phyloP scores from a whole-genome alignment of 2,329 filamentous ascomycete species.

The Aspergillus clavatus region DNA sequence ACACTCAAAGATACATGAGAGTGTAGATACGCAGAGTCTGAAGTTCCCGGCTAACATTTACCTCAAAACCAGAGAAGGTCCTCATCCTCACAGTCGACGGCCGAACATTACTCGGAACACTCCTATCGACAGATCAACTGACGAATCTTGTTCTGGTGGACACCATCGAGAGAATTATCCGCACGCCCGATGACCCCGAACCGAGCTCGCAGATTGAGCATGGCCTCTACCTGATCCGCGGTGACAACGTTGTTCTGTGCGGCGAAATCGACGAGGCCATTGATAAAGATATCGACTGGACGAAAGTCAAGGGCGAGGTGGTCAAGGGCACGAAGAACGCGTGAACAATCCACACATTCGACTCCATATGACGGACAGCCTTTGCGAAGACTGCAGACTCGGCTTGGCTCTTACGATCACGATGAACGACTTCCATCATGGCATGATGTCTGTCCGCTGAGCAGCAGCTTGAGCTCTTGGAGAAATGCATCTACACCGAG shows the following conservation, averaged over 20 bases:
- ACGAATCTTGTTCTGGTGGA: slow-evolving; percentile 87
- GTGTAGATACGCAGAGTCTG: neutral
- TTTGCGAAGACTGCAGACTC: neutral
- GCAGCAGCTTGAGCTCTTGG: neutral
- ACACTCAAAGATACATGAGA: neutral
- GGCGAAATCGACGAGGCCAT: slow-evolving; percentile 86
- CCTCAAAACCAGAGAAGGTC: slow-evolving; percentile 66
- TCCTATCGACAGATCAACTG: slow-evolving; percentile 81
- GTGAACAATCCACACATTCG: slow-evolving; percentile 29
- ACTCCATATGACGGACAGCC: neutral
- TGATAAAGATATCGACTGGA: slow-evolving; percentile 89
- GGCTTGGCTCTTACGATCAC: neutral
- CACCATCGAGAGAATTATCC: slow-evolving; percentile 85
- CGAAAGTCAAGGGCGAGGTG: slow-evolving; percentile 75
- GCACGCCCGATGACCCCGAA: slow-evolving; percentile 75
- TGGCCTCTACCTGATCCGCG: slow-evolving; percentile 85
- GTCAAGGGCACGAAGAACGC: slow-evolving; percentile 81
- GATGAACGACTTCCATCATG: neutral
- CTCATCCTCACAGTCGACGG: slow-evolving; percentile 89
- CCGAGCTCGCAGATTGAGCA: slow-evolving; percentile 74
- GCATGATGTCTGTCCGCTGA: neutral
- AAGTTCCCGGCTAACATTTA: slow-evolving; percentile 8
- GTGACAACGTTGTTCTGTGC: slow-evolving; percentile 88
- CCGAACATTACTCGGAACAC: slow-evolving; percentile 74
- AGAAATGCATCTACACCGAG: neutral